phyloP scores from a whole-genome alignment of 139 green algal genomes.

The Haematococcus sp. region DNA sequence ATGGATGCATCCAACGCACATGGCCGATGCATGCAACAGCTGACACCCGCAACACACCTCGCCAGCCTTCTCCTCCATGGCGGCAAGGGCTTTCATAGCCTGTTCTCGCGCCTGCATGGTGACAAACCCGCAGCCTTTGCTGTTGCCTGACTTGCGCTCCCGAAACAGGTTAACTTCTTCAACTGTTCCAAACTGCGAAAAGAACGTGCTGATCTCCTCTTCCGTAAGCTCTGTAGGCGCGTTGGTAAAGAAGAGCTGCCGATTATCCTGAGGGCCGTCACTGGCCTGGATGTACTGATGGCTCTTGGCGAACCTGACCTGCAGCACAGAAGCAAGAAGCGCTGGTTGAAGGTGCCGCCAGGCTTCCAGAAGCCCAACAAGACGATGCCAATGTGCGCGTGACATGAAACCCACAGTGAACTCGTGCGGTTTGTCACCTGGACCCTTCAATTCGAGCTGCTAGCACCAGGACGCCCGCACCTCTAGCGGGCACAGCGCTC shows the following conservation, averaged over 20 bases:
- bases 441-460: background rate
- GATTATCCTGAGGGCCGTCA: constrained; percentile 30
- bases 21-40: background rate
- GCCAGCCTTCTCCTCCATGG: constrained; percentile 32
- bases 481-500: constrained; percentile 34
- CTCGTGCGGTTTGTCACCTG: too few species aligned
- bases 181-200: constrained; percentile 30
- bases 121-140: constrained; percentile 51
- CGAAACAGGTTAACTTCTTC: constrained; percentile 40
- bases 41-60: constrained; percentile 15
- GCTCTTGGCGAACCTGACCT: constrained; percentile 52
- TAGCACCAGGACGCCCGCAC: too few species aligned
- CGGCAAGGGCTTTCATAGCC: constrained; percentile 33
- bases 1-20: too few species aligned
- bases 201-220: constrained; percentile 33
- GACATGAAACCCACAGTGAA: too few species aligned
- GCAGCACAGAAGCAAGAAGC: background rate
- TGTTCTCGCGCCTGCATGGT: constrained; percentile 36
- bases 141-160: constrained; percentile 29
- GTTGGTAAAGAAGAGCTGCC: constrained; percentile 48
- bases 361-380: background rate
- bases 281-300: constrained; percentile 49
- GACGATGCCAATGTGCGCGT: background rate
- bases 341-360: too few species aligned
- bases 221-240: constrained; percentile 17